Percentiles rank a stretch among this genome's conserved stretches.
These are phyloP conservation scores for Hansenula lynferdii DNA, from an alignment of 1,139 yeast species.

Conservation along the genomic window DNA sequence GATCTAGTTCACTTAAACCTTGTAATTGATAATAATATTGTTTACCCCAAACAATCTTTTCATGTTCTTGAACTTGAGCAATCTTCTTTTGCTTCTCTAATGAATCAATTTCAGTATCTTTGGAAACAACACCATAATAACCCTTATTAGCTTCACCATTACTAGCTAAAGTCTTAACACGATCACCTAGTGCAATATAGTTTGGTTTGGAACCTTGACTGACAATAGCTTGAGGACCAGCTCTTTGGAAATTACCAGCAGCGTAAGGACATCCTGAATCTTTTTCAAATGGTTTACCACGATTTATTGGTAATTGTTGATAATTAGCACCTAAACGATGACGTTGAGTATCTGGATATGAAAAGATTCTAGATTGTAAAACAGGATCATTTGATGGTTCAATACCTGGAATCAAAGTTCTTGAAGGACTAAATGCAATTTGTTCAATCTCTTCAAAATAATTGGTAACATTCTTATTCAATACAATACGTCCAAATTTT, in stretches of 20 bases:
- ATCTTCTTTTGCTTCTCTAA: slow-evolving; percentile 19
- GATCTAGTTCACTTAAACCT: slow-evolving; percentile 36
- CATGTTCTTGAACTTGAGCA: slow-evolving; percentile 29
- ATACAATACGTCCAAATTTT: slow-evolving; percentile 62
- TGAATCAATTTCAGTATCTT: slow-evolving; percentile 23
- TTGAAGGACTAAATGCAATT: slow-evolving; percentile 79
- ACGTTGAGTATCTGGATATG: slow-evolving; percentile 81
- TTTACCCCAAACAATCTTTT: slow-evolving; percentile 33
- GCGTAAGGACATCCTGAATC: slow-evolving; percentile 20
- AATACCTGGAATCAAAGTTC: slow-evolving; percentile 72
- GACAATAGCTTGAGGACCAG: slow-evolving; percentile 28
- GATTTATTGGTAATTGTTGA: slow-evolving; percentile 48
- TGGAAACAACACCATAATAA: slow-evolving; percentile 29
- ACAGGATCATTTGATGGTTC: slow-evolving; percentile 88
- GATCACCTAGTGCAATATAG: slow-evolving; percentile 25
- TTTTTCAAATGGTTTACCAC: slow-evolving; percentile 28
- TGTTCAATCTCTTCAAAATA: slow-evolving; percentile 82
- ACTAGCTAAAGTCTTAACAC: slow-evolving; percentile 12
- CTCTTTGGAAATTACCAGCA: slow-evolving; percentile 39
- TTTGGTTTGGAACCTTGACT: slow-evolving; percentile 31
- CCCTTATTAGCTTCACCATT: slow-evolving; percentile 12
- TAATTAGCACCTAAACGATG: slow-evolving; percentile 52
- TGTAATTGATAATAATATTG: slow-evolving; percentile 33
- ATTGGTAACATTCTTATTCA: slow-evolving; percentile 71
- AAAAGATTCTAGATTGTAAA: slow-evolving; percentile 76